Percentiles rank a stretch among this genome's conserved stretches.
Conservation (phyloP, 495 filamentous ascomycete genomes). For the Hyaloscypha finlandica region DNA sequence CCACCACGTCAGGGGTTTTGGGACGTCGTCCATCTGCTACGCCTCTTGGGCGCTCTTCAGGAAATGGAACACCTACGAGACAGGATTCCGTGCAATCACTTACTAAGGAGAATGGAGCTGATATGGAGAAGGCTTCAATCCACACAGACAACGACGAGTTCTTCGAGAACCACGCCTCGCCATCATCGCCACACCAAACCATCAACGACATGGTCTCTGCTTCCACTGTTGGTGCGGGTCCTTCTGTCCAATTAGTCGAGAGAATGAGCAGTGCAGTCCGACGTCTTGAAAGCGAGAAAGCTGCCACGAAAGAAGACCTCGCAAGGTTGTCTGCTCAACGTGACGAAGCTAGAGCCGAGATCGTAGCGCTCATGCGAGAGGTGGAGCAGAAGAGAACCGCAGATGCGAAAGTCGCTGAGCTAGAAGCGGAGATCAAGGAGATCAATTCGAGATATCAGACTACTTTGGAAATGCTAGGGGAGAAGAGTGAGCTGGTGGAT, state of each 20-base stretch:
- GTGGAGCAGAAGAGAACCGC: constrained; percentile 67
- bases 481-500: constrained; percentile 93
- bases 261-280: constrained; percentile 94
- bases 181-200: constrained; percentile 68
- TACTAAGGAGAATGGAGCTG: constrained; percentile 30
- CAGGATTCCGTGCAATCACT: constrained; percentile 30
- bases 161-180: constrained; percentile 58
- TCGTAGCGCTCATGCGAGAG: constrained; percentile 85
- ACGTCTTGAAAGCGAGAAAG: constrained; percentile 87
- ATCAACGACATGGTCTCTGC: constrained; percentile 88
- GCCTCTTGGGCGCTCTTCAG: constrained; percentile 22
- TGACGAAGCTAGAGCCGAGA: constrained; percentile 88
- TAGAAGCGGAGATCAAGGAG: constrained; percentile 68
- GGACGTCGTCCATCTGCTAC: constrained; percentile 23
- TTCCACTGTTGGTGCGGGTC: constrained; percentile 84
- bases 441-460: constrained; percentile 78
- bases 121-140: constrained; percentile 56
- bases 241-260: constrained; percentile 93
- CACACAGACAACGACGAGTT: constrained; percentile 67
- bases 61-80: constrained; percentile 27
- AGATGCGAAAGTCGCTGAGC: constrained; percentile 57
- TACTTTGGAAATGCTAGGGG: constrained; percentile 90
- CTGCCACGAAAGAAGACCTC: constrained; percentile 81
- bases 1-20: constrained; percentile 15
- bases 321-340: constrained; percentile 75